Conservation (phyloP, 495 filamentous ascomycete species). For the Penicillium lividum region DNA sequence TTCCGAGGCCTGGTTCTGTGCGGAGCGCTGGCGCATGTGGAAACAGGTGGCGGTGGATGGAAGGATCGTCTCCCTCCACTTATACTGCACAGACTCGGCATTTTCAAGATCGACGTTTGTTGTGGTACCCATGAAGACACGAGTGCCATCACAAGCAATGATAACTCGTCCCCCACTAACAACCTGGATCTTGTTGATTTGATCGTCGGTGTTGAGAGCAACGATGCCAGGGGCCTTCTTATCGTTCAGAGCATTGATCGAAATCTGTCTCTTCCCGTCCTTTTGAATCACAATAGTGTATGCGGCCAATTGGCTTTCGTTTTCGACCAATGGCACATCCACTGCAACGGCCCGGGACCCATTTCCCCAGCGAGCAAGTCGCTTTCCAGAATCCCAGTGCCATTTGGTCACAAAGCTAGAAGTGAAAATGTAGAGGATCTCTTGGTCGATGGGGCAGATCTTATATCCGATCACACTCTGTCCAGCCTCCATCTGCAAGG, state of each 20-base stretch:
- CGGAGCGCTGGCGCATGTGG: constrained; percentile 28
- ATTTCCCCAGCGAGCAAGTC: constrained; percentile 49
- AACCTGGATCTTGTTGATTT: constrained; percentile 36
- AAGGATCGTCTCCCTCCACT: constrained; percentile 51
- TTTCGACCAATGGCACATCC: constrained; percentile 22
- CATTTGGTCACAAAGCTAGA: constrained; percentile 68
- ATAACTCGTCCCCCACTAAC: constrained; percentile 34
- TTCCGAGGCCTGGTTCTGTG: constrained; percentile 22
- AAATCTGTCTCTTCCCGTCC: constrained; percentile 36
- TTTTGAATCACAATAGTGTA: constrained; percentile 27
- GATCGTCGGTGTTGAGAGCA: constrained; percentile 32
- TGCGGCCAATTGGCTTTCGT: constrained; percentile 11
- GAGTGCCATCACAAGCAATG: constrained; percentile 37
- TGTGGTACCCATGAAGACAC: constrained; percentile 37
- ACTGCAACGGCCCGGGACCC: constrained; percentile 24
- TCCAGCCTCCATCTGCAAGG: constrained; percentile 41
- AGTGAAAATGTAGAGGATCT: constrained; percentile 70
- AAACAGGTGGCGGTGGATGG: constrained; percentile 37
- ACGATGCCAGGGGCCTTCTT: constrained; percentile 26
- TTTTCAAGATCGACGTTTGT: constrained; percentile 11
- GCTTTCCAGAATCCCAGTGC: constrained; percentile 69
- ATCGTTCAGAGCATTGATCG: constrained; percentile 22
- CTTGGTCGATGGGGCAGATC: constrained; percentile 57
- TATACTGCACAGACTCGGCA: constrained; percentile 37
- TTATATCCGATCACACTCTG: constrained; percentile 52